Percentiles rank a stretch among this genome's conserved stretches.
Evolutionary conservation across 2,329 filamentous ascomycete species (phyloP).

Genomic region (Xylariaceae sp.): DNA sequence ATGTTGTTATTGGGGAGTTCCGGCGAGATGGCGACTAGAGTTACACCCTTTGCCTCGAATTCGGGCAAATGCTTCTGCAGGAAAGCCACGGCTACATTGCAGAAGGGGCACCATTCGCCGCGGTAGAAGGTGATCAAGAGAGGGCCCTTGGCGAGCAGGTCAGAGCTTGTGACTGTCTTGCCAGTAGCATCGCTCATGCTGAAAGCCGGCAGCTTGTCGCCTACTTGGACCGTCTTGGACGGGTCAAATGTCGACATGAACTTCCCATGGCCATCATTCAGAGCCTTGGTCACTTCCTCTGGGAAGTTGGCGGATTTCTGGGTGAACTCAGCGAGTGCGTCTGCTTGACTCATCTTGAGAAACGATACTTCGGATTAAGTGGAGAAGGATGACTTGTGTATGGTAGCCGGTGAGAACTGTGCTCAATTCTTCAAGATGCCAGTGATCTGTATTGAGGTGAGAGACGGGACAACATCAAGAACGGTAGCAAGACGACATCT

Average conservation of each 20-base stretch:
- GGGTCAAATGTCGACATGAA: slow-evolving; percentile 23
- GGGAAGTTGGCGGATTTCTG: slow-evolving; percentile 6
- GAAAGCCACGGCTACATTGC: slow-evolving; percentile 37
- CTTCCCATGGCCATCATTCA: slow-evolving; percentile 10
- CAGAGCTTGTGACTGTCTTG: slow-evolving; percentile 27
- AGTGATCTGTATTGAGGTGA: no score
- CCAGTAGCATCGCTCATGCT: slow-evolving; percentile 33
- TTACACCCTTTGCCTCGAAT: slow-evolving; percentile 36
- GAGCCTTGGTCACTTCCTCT: slow-evolving; percentile 5
- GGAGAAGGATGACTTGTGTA: no score
- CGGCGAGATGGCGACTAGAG: slow-evolving; percentile 40
- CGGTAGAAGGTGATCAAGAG: slow-evolving; percentile 45
- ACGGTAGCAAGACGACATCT: no score
- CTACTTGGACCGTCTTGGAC: slow-evolving; percentile 29
- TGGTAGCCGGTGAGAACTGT: no score
- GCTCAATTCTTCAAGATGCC: no score
- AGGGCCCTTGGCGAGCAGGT: slow-evolving; percentile 27
- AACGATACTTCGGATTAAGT: no score
- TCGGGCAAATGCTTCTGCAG: slow-evolving; percentile 35
- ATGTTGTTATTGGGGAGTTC: slow-evolving; percentile 38
- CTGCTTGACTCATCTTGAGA: slow-evolving; percentile 16
- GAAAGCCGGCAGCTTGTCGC: slow-evolving; percentile 34
- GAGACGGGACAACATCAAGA: no score
- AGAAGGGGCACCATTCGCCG: slow-evolving; percentile 44
- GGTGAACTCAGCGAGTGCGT: slow-evolving; percentile 12